These are phyloP conservation scores for Xylariaceae sp. DNA, from an alignment of 2,329 filamentous ascomycete species.

Conservation along the genomic window DNA sequence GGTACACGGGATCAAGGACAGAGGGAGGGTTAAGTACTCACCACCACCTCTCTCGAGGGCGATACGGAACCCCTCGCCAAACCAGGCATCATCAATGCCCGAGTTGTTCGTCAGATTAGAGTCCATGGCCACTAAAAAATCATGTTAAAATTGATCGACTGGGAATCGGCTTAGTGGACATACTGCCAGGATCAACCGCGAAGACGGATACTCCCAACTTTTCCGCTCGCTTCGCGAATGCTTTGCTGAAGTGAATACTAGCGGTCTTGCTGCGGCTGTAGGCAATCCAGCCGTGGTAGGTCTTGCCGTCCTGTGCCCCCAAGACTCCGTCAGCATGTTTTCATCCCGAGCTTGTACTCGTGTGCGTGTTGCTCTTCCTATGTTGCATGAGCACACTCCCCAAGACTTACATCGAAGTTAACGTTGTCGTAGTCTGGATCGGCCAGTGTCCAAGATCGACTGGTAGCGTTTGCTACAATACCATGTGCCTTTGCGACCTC, in stretches of 20 bases:
- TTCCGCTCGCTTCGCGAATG: constrained; percentile 32
- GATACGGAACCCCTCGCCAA: background rate
- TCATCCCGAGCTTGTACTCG: background rate
- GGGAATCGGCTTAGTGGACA: background rate
- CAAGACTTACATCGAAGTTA: constrained; percentile 28
- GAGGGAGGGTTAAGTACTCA: background rate
- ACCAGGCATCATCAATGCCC: background rate
- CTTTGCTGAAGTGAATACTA: constrained; percentile 40
- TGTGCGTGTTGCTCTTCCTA: background rate
- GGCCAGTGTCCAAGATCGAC: constrained; percentile 29
- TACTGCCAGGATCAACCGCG: constrained; percentile 17
- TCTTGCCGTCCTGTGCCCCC: constrained; percentile 25
- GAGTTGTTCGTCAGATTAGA: background rate
- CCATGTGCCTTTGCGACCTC: background rate
- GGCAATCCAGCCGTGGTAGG: constrained; percentile 38
- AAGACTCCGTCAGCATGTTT: background rate
- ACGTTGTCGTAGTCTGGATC: constrained; percentile 35
- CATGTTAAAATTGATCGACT: background rate
- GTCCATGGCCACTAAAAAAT: background rate
- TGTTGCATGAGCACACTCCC: background rate
- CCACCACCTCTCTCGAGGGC: background rate
- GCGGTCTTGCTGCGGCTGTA: constrained; percentile 46
- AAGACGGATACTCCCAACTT: constrained; percentile 30
- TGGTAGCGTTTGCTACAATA: constrained; percentile 26
- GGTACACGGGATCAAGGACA: background rate